Evolutionary conservation across 805 yeast species (phyloP), one percentile per base, ranked within the genome.

Genomic region (Candida insectalens): DNA sequence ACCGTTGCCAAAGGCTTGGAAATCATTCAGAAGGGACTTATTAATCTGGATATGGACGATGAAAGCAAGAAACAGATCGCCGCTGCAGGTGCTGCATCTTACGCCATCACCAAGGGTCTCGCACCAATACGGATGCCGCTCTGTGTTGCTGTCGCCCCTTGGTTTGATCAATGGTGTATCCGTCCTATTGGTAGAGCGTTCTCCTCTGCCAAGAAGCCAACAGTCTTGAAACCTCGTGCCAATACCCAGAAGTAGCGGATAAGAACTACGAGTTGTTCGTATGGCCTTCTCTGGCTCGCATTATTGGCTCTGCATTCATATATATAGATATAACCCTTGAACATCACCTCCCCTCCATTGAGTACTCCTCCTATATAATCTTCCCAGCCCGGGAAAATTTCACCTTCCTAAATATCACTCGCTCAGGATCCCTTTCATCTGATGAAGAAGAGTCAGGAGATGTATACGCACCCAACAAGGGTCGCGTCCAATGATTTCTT

Each of bases 401-500:
- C n/a, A n/a, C n/a, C n/a, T n/a, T n/a, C n/a, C n/a, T n/a, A n/a
- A n/a, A n/a, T n/a, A n/a, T n/a, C n/a, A n/a, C n/a, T n/a, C n/a
- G n/a, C n/a, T n/a, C n/a, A n/a, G n/a, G n/a, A n/a, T n/a, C n/a
- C n/a, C n/a, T n/a, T n/a, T n/a, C n/a, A n/a, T n/a, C n/a, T n/a
- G n/a, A n/a, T n/a, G n/a, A n/a, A n/a, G n/a, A n/a, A n/a, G 23
- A 21, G 12, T 7, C 23, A 21, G 23, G 23, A 21, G 23, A 8
- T 8, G 10, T 21, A 21, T 12, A 36, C 61, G 38, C 57, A 71
- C 27, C 74, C 79, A 38, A 62, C 65, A 41, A 43, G 71, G 33
- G 71, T 71, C 68, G 78, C 79, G 1, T 65, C 67, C 21, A 68
- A 62, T 33, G 68, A 64, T 35, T 69, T 71, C 18, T 70, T 73